A percentile compares a stretch with the other conserved stretches of the same genome.
phyloP scores from a whole-genome alignment of 805 yeast genomes.

The Candida ortonii region DNA sequence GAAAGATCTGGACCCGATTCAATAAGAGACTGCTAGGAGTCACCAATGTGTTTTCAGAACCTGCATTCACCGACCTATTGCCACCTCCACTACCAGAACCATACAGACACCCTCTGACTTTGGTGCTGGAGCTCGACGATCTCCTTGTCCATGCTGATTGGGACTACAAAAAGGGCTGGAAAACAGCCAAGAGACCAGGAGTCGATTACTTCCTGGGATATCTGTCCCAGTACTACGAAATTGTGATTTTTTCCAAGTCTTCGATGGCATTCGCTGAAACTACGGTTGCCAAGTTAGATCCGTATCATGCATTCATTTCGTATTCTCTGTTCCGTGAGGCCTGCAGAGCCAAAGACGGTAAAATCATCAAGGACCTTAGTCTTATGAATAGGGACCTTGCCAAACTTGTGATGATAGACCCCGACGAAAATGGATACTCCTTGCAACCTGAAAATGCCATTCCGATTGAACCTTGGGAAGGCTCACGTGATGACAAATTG shows the following conservation, averaged over 20 bases:
- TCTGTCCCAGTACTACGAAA: slow-evolving; percentile 91
- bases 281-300: slow-evolving; percentile 86
- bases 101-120: slow-evolving; percentile 86
- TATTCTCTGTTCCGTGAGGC: slow-evolving; percentile 89
- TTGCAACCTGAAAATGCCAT: slow-evolving; percentile 95
- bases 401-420: slow-evolving; percentile 78
- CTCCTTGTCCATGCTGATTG: slow-evolving; percentile 87
- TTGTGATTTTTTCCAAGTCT: slow-evolving; percentile 84
- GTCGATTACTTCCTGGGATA: slow-evolving; percentile 94
- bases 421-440: slow-evolving; percentile 65
- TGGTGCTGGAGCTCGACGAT: slow-evolving; percentile 88
- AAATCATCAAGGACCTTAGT: slow-evolving; percentile 82
- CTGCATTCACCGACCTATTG: slow-evolving; percentile 86
- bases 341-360: slow-evolving; percentile 84
- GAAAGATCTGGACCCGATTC: slow-evolving; percentile 64
- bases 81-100: slow-evolving; percentile 92
- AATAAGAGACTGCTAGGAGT: slow-evolving; percentile 68
- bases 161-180: slow-evolving; percentile 93
- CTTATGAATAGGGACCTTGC: slow-evolving; percentile 87
- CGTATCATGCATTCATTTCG: slow-evolving; percentile 83
- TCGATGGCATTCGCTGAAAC: slow-evolving; percentile 83
- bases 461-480: slow-evolving; percentile 81
- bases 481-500: slow-evolving; percentile 76
- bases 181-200: slow-evolving; percentile 98
- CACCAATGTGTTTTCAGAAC: slow-evolving; percentile 84